Percentiles rank a stretch among this genome's conserved stretches.
Conservation (phyloP, 192 early-diverging fungal genomes). For the Kappamyces sp. region DNA sequence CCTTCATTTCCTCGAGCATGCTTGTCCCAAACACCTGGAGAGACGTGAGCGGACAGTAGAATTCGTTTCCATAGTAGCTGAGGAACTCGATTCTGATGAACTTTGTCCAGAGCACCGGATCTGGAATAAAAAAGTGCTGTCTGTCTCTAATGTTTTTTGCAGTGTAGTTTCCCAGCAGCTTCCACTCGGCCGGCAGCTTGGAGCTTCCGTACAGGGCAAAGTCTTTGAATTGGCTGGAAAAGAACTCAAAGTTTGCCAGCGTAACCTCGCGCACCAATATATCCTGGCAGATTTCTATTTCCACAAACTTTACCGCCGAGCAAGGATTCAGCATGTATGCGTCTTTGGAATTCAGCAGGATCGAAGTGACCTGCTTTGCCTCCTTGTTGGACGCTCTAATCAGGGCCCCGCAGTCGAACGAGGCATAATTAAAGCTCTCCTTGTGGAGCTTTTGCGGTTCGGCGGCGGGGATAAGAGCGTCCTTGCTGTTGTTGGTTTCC, state of each 20-base stretch:
- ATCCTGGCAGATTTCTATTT: slow-evolving; percentile 92
- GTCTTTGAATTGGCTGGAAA: slow-evolving; percentile 88
- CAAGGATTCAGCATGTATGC: slow-evolving; percentile 94
- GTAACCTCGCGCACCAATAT: slow-evolving; percentile 86
- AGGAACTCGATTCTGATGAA: slow-evolving; percentile 87
- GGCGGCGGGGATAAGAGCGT: too few relatives aligned
- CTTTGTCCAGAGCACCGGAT: slow-evolving; percentile 57
- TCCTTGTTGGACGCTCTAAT: slow-evolving; percentile 79
- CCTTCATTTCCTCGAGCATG: slow-evolving; percentile 69
- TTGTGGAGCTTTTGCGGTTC: slow-evolving; percentile 44
- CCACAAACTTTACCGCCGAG: slow-evolving; percentile 69
- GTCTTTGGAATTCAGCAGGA: slow-evolving; percentile 89
- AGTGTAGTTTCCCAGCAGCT: slow-evolving; percentile 70
- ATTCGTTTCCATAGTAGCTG: slow-evolving; percentile 83
- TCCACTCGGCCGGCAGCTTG: slow-evolving; percentile 67
- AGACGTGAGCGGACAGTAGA: slow-evolving; percentile 87
- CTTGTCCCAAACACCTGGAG: slow-evolving; percentile 87
- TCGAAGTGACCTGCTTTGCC: slow-evolving; percentile 72
- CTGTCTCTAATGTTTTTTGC: slow-evolving; percentile 81
- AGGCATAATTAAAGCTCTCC: slow-evolving; percentile 94
- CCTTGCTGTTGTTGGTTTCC: too few relatives aligned
- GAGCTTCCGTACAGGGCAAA: slow-evolving; percentile 59
- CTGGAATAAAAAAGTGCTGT: slow-evolving; percentile 21
- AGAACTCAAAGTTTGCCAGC: slow-evolving; percentile 95
- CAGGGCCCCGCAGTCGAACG: slow-evolving; percentile 86